Evolutionary conservation across 345 rosid species (phyloP).

Genomic region (Eucalyptus sideroxylon): DNA sequence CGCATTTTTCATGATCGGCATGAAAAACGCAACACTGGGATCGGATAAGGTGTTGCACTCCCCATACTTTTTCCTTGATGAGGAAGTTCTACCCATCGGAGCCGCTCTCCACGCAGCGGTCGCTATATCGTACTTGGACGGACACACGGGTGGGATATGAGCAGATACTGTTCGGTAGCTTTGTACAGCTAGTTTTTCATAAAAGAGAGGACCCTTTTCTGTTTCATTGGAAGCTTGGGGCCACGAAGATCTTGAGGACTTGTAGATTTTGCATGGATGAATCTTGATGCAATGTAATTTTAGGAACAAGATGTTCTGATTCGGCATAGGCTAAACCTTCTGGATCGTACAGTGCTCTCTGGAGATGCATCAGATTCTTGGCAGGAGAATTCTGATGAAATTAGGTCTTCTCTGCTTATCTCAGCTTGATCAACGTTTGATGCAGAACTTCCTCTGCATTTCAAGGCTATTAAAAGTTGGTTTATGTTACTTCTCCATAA

Average conservation of each 20-base stretch:
- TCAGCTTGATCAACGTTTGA: not conserved
- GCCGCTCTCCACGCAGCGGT: not conserved
- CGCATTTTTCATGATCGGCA: constrained; percentile 18
- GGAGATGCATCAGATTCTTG: not conserved
- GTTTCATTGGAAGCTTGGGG: not conserved
- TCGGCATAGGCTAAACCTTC: not conserved
- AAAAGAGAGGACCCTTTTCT: not conserved
- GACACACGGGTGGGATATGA: not conserved
- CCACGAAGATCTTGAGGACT: not conserved
- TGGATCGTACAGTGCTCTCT: not conserved
- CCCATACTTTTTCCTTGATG: not conserved
- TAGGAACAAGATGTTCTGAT: not conserved
- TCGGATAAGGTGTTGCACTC: not conserved
- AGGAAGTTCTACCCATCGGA: not conserved
- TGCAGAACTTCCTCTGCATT: not conserved
- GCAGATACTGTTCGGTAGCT: too few relatives aligned
- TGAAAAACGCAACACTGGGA: not conserved
- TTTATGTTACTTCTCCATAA: not conserved
- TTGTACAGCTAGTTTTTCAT: not conserved
- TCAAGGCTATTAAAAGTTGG: not conserved
- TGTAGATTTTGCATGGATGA: not conserved
- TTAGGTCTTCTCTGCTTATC: not conserved
- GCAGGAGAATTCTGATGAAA: not conserved
- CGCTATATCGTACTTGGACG: not conserved
- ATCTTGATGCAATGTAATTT: not conserved